Evolutionary conservation across 805 yeast genomes (phyloP), one percentile per base, ranked within the genome.

Genomic region (Nakazawaea laoshanensis): DNA sequence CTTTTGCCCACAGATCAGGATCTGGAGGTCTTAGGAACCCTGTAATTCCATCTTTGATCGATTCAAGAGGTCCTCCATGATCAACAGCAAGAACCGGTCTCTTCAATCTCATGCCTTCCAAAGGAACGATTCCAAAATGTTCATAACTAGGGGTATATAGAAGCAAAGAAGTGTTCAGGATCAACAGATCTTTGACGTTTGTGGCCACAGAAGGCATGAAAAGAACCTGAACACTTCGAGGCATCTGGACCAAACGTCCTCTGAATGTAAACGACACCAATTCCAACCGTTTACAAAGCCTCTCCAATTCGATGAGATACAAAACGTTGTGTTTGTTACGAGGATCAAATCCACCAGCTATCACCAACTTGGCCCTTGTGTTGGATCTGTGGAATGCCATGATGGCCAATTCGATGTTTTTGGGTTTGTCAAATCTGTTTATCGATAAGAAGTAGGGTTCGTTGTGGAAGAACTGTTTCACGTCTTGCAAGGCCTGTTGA

Each of bases 91-190:
- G 58, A 0, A 88, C 96, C 0, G 95, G 86, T 0, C 79, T 78
- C 19, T 83, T 80, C 37, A 72, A 65, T 29, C 79, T 67, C 96
- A 92, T 88, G 9, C 95, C 88, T 52, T 92, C 98, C 11, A 92
- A 65, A 2, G 99, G 99, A 7, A 92, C 99, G 42, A 92, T 92
- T 10, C 99, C 99, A 51, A 92, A 92, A 58, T 92, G 99, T 54
- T 92, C 98, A 46, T 70, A 70, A 0, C 82, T 66, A 3, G 99
- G 98, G 0, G 99, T 92, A 50, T 92, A 92, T 28, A 88, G 57
- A 15, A 92, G 63, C 36, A 82, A 44, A 29, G 68, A 66, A 2
- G 88, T 65, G 7, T 61, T 54, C 24, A 66, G 52, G 21, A 92
- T 58, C 18, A 92, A 63, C 2, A 67, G 59, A 49, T 65, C 76